Evolutionary conservation across 1,284 basidiomycete species (phyloP), one percentile per base, ranked within the genome.

Genomic region (Apiotrichum laibachii): DNA sequence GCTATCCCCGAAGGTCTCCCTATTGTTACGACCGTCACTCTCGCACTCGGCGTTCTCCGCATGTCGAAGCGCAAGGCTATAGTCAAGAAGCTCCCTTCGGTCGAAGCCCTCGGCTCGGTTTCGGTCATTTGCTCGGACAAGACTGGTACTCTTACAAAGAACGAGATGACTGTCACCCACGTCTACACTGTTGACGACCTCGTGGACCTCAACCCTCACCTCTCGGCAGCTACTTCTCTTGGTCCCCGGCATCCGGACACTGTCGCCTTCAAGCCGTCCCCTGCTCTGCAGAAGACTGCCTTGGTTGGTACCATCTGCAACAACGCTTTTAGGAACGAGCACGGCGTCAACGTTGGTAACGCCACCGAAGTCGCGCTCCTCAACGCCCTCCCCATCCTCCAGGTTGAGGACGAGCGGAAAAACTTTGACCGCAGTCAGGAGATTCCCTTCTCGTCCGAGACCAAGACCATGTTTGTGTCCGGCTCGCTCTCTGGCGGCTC

Each of bases 51-150:
- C 50, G 95, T 97, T 1, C 78, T 97, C 64, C 81, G 93, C 22
- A 98, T 98, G 94, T 87, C 92, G 4, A 89, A 89, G 64, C 85
- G 91, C 26, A 95, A 94, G 66, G 95, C 93, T 0, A 97, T 98
- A 60, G 93, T 99, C 50, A 98, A 98, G 80, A 95, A 94, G 72
- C 80, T 98, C 47, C 95, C 94, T 61, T 92, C 89, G 1, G 94
- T 98, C 9, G 95, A 98, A 77, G 88, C 92, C 0, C 81, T 98
- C 1, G 95, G 95, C 2, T 92, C 88, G 10, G 90, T 98, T 33
- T 93, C 88, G 44, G 94, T 97, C 22, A 92, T 99, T 60, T 98
- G 95, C 73, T 93, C 92, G 1, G 95, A 99, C 79, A 99, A 99
- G 81, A 98, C 95, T 44, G 90, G 92, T n/a, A 99, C 94, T 1